Percentiles rank a stretch among this genome's conserved stretches.
These are phyloP conservation scores for Verticillium albo-atrum DNA, from an alignment of 2,329 filamentous ascomycete species.

Conservation along the genomic window DNA sequence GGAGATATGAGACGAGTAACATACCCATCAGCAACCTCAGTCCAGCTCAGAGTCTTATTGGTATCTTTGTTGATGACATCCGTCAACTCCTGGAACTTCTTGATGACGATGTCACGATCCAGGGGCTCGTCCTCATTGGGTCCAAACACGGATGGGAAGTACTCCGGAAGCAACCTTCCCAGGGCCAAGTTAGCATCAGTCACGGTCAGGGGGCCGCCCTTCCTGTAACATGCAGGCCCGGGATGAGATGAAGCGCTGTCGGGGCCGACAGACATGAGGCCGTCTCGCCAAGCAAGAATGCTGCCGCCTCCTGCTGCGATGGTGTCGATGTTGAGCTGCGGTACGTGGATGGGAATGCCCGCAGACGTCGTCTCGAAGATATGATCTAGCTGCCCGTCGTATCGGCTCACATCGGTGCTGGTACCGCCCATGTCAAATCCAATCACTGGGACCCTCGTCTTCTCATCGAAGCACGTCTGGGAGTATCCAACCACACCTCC, in stretches of 20 bases:
- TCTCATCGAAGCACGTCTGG: constrained; percentile 66
- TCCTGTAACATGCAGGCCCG: constrained; percentile 68
- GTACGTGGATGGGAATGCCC: constrained; percentile 54
- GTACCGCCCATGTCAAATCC: constrained; percentile 72
- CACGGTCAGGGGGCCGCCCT: constrained; percentile 65
- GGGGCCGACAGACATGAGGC: constrained; percentile 68
- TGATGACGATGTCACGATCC: constrained; percentile 33
- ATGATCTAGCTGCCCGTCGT: constrained; percentile 22
- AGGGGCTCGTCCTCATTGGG: constrained; percentile 57
- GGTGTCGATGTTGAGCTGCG: constrained; percentile 62
- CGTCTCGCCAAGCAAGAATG: constrained; percentile 65
- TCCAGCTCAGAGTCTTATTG: constrained; percentile 15
- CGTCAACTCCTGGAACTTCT: constrained; percentile 37
- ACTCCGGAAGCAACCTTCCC: constrained; percentile 55
- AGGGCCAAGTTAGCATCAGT: constrained; percentile 69
- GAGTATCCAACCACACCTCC: constrained; percentile 77
- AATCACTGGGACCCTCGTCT: constrained; percentile 65
- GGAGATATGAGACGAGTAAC: no score
- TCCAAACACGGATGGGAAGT: constrained; percentile 70
- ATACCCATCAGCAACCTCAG: constrained; percentile 35
- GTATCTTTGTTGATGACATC: constrained; percentile 33
- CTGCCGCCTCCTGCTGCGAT: constrained; percentile 70
- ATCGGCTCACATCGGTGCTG: constrained; percentile 57
- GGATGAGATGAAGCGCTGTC: constrained; percentile 68
- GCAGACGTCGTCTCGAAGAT: constrained; percentile 72